Conservation (phyloP, 495 filamentous ascomycete genomes). For the Annulohypoxylon nitens region DNA sequence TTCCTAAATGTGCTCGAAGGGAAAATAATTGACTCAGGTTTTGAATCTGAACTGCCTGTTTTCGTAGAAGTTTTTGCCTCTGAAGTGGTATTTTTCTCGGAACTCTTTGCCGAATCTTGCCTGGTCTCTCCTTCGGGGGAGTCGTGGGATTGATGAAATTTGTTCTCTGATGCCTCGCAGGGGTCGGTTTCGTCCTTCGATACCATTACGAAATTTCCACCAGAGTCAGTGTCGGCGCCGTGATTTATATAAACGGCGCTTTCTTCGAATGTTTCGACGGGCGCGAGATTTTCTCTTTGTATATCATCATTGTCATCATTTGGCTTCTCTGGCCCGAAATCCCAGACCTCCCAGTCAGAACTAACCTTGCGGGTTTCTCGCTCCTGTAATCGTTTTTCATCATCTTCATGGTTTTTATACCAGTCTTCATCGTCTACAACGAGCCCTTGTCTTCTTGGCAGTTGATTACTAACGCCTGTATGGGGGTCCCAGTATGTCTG, state of each 20-base stretch:
- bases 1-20: neutral
- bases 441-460: neutral
- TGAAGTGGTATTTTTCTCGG: too few species aligned
- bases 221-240: neutral
- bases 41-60: too few species aligned
- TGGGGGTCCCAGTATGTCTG: conserved; percentile 21
- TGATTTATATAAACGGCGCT: neutral
- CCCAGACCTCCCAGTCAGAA: neutral
- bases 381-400: too few species aligned
- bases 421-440: neutral
- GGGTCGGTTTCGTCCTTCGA: neutral
- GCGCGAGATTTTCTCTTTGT: too few species aligned
- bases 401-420: neutral
- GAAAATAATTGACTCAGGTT: neutral
- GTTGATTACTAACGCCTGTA: neutral
- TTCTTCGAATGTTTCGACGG: neutral
- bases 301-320: too few species aligned
- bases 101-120: too few species aligned
- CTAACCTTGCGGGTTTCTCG: too few species aligned
- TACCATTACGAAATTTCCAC: neutral
- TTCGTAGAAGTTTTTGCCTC: too few species aligned
- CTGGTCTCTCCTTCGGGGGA: neutral
- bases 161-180: neutral
- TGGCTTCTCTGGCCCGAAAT: neutral
- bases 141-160: neutral